Percentiles rank a stretch among this genome's conserved stretches.
phyloP scores from a whole-genome alignment of 305 asterid genomes.

The Solanum hybrid region DNA sequence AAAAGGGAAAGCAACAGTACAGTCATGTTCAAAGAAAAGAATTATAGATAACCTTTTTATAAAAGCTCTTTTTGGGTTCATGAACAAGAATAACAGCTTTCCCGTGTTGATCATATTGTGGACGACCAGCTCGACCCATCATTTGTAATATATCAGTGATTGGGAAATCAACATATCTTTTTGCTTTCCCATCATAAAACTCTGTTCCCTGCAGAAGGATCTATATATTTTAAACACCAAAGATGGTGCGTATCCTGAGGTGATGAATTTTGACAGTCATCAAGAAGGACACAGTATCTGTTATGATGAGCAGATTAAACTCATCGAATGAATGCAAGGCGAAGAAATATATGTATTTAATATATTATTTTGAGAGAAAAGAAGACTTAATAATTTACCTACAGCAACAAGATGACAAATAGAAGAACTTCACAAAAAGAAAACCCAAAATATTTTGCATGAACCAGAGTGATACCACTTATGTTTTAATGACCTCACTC shows the following conservation, averaged over 20 bases:
- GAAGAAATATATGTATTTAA: background rate
- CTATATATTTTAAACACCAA: background rate
- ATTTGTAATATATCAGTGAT: constrained; percentile 94
- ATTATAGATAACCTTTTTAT: constrained; percentile 62
- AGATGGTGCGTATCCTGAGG: background rate
- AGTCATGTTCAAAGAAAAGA: background rate
- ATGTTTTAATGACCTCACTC: background rate
- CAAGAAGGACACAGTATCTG: background rate
- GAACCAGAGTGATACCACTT: background rate
- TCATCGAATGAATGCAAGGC: background rate
- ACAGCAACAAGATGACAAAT: background rate
- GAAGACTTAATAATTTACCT: background rate
- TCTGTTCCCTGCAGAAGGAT: constrained; percentile 76
- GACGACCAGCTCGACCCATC: constrained; percentile 99
- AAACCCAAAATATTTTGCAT: background rate
- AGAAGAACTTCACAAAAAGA: background rate
- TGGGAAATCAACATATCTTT: constrained; percentile 95
- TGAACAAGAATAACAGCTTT: constrained; percentile 99
- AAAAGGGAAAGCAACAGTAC: background rate
- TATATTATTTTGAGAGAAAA: background rate
- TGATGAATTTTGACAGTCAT: background rate
- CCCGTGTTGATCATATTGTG: constrained; percentile 97
- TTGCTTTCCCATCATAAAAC: constrained; percentile 82
- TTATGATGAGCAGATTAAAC: background rate
- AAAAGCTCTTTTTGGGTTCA: constrained; percentile 98